These are phyloP conservation scores for Gossypium longicalyx DNA, from an alignment of 345 rosid genomes.

Conservation along the genomic window DNA sequence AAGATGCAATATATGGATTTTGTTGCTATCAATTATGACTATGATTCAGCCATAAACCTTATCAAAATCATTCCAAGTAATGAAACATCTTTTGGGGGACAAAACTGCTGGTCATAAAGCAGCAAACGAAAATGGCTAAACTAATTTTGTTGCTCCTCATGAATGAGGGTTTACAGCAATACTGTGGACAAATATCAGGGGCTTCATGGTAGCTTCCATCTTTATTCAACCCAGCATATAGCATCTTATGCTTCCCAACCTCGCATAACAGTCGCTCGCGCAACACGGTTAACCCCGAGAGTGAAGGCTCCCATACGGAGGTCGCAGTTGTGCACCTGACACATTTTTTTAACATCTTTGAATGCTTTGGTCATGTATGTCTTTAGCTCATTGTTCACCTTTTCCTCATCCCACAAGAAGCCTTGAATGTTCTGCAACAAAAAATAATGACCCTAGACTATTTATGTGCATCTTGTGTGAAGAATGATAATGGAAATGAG, in stretches of 20 bases:
- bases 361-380: constrained; percentile 86
- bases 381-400: constrained; percentile 68
- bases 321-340: constrained; percentile 72
- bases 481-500: no score
- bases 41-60: background rate
- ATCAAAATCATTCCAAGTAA: no score
- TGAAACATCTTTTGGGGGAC: no score
- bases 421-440: constrained; percentile 84
- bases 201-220: background rate
- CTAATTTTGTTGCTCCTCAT: constrained; percentile 14
- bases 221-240: constrained; percentile 21
- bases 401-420: constrained; percentile 27
- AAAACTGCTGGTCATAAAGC: background rate
- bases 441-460: background rate
- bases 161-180: background rate
- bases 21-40: background rate
- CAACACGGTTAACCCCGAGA: constrained; percentile 91
- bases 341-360: constrained; percentile 77
- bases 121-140: constrained; percentile 13
- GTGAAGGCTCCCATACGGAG: constrained; percentile 99
- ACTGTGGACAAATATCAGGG: constrained; percentile 7
- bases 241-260: constrained; percentile 83
- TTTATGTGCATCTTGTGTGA: background rate
- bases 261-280: constrained; percentile 74
- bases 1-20: constrained; percentile 4